Conservation (phyloP, 768 basidiomycete species). For the Trametes coccinea region DNA sequence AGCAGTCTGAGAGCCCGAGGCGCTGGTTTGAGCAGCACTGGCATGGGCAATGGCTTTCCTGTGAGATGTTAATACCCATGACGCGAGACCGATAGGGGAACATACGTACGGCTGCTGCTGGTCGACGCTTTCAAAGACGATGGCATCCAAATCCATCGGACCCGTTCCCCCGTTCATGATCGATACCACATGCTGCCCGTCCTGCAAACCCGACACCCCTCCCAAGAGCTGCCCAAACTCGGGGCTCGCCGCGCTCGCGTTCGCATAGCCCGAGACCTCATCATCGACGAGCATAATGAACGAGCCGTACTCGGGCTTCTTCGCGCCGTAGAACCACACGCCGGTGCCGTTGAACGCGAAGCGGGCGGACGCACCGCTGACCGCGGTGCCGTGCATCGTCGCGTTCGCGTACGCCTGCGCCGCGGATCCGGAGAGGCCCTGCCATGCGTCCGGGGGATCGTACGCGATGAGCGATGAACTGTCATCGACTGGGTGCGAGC, state of each 20-base stretch:
- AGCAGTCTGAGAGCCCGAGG: neutral
- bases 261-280: constrained; percentile 35
- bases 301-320: constrained; percentile 46
- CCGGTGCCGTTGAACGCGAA: constrained; percentile 57
- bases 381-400: constrained; percentile 46
- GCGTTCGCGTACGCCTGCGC: constrained; percentile 44
- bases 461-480: constrained; percentile 56
- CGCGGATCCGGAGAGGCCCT: constrained; percentile 44
- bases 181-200: constrained; percentile 49
- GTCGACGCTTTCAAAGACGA: constrained; percentile 43
- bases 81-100: neutral
- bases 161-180: constrained; percentile 45
- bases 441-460: constrained; percentile 50
- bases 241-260: constrained; percentile 34
- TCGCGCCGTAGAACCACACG: constrained; percentile 51
- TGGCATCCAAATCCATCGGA: constrained; percentile 50
- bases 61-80: neutral
- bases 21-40: constrained; percentile 1
- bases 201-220: constrained; percentile 40
- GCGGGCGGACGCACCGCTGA: constrained; percentile 49
- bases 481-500: constrained; percentile 49
- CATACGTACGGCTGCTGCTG: constrained; percentile 41
- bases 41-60: neutral
- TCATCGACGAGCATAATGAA: constrained; percentile 50
- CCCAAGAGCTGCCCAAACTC: constrained; percentile 44